Evolutionary conservation across 164 flowering plant genomes (phyloP).

Genomic region (Tetrastigma voinierianum): DNA sequence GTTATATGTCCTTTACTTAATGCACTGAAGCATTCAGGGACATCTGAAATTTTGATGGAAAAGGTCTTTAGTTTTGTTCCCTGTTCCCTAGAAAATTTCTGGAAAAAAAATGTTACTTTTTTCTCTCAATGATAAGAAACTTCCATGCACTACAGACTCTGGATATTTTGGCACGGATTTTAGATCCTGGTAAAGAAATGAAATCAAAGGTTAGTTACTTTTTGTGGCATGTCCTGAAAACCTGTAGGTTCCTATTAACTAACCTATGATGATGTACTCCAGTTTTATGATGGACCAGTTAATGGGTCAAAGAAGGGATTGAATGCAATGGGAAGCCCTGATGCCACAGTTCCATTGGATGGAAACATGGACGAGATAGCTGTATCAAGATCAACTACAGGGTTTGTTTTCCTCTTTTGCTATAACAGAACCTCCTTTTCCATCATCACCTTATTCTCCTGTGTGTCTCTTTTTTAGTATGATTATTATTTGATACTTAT

Average conservation of each 20-base stretch:
- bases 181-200: slow-evolving; percentile 71
- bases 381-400: slow-evolving; percentile 10
- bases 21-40: slow-evolving; percentile 37
- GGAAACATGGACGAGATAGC: slow-evolving; percentile 16
- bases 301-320: slow-evolving; percentile 40
- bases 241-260: slow-evolving; percentile 4
- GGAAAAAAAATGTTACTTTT: slow-evolving; percentile 4
- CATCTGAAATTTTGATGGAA: slow-evolving; percentile 39
- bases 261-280: slow-evolving; percentile 21
- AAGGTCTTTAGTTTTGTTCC: slow-evolving; percentile 42
- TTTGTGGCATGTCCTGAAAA: background rate
- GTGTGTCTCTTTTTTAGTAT: background rate
- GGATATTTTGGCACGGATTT: slow-evolving; percentile 63
- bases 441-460: background rate
- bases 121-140: slow-evolving; percentile 6
- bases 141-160: slow-evolving; percentile 53
- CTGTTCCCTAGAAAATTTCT: background rate
- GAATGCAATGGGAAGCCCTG: slow-evolving; percentile 16
- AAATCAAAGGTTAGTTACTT: slow-evolving; percentile 53
- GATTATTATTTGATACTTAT: no score
- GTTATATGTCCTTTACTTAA: slow-evolving; percentile 43
- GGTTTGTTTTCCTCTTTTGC: slow-evolving; percentile 17
- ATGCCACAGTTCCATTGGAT: slow-evolving; percentile 11
- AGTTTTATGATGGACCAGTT: slow-evolving; percentile 65
- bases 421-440: background rate